Evolutionary conservation across 495 filamentous ascomycete species (phyloP), one percentile per base, ranked within the genome.

Genomic region (Lasiosphaeria hispida): DNA sequence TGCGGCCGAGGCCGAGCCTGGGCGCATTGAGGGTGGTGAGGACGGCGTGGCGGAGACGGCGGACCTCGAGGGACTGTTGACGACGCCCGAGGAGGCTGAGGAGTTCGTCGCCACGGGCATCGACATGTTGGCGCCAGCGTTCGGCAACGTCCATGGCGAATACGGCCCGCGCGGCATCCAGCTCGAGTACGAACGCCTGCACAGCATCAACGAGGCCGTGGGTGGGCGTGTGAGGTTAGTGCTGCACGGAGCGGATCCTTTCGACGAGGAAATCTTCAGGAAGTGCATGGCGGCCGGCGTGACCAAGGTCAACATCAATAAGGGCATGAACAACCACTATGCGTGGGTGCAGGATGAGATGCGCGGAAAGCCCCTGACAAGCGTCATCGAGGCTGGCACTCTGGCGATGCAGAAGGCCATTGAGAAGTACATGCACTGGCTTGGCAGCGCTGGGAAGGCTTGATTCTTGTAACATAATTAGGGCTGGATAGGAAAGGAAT

Each of bases 61-160:
- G 1, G 89, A 90, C 62, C 68, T 92, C 18, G 87, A 89, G 67
- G 88, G 81, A 0, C 55, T 92, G 48, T 65, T 92, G 63, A 95
- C 90, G n/a, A 91, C 85, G 0, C 83, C 87, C 0, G 87, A 89
- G 68, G 83, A 92, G 70, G 88, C 87, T 39, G 72, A 82, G 66
- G 83, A 88, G 70, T 93, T 93, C 70, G 87, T 90, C 0, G 80
- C 77, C 9, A 90, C 87, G 23, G 90, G 90, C 0, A 91, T 92
- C 59, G 87, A 92, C 69, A 90, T 88, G 84, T 70, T 93, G 13
- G 90, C 89, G 10, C 90, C 90, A 0, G 88, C 89, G 8, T 93
- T 95, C 70, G 90, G 89, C 3, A 93, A 93, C 68, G 87, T 95
- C 38, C 89, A 93, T 75, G 90, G 90, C 6, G 84, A 87, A 63